These are phyloP conservation scores for Phytophthora citricola DNA, from an alignment of 352 stramenopile genomes.

Conservation along the genomic window DNA sequence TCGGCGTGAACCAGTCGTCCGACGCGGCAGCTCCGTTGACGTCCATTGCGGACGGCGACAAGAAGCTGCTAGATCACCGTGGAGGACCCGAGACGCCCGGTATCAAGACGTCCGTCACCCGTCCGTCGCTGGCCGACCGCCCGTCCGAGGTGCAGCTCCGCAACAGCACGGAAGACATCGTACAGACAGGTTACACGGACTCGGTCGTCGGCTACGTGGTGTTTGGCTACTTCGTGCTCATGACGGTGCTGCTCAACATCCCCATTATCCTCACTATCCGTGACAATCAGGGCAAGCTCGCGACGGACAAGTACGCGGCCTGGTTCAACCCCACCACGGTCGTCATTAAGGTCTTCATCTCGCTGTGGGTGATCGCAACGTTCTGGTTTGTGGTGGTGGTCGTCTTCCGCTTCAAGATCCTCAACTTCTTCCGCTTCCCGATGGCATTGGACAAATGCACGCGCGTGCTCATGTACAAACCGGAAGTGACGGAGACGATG, in stretches of 20 bases:
- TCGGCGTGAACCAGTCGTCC: constrained; percentile 25
- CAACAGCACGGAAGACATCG: constrained; percentile 53
- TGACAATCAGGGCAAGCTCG: constrained; percentile 66
- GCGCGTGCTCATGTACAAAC: constrained; percentile 69
- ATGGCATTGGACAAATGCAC: constrained; percentile 49
- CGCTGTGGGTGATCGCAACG: constrained; percentile 57
- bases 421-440: constrained; percentile 72
- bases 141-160: constrained; percentile 53
- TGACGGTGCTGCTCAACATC: constrained; percentile 64
- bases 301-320: constrained; percentile 45
- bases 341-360: constrained; percentile 71
- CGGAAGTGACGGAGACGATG: constrained; percentile 61
- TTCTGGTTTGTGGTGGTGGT: constrained; percentile 64
- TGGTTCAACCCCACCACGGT: constrained; percentile 62
- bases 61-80: constrained; percentile 66
- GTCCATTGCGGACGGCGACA: constrained; percentile 41
- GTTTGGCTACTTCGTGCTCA: constrained; percentile 67
- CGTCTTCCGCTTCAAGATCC: constrained; percentile 45
- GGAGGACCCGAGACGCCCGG: constrained; percentile 56
- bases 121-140: constrained; percentile 52
- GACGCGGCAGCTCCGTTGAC: constrained; percentile 20
- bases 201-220: constrained; percentile 53
- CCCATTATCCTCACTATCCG: constrained; percentile 58
- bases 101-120: constrained; percentile 34
- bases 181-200: constrained; percentile 55